Base-by-base conservation (phyloP, 768 basidiomycete species). In the Fomitopsis serialis region DNA sequence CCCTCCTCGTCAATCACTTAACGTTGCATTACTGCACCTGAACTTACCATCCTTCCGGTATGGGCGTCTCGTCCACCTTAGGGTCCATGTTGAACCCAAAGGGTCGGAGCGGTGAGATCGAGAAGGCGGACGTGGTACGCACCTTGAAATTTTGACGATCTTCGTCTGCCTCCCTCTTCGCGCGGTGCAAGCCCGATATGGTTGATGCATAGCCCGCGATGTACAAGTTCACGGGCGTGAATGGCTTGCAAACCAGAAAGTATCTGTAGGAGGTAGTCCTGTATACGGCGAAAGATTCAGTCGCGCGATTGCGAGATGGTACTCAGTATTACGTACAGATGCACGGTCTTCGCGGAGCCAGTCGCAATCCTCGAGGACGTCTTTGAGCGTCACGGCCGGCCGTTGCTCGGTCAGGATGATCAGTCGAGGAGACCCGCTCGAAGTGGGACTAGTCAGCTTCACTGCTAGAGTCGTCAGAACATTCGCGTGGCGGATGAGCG, bases 41-140 rank as follows among this genome's bases (percentile, higher is more conserved):
- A 70, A 76, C 61, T 69, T 64, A 70, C 87, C 87, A 69, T 69
- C 73, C 59, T 68, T 76, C 66, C 42, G 76, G 72, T 12, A 71
- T 61, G 25, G 45, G 59, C 23, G 62, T 59, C 23, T 67, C 65
- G 21, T 72, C 67, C 15, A 57, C 49, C 27, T 53, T 55, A 19
- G 54, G 40, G 17, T 61, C 55, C 2, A 64, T 68, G 59, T 12
- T 70, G 62, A 53, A 54, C 3, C 78, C 78, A 58, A 96, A 91
- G 0, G 85, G 60, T 97, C 92, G 2, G 94, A 96, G 17, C 84
- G 76, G 62, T 96, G 87, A 94, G 71, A 63, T 96, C 92, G 23
- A 85, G 72, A 29, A 98, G 74, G 0, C 79, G 79, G 5, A 82
- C 82, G 58, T 85, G 78, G 64, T 85, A 97, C 15, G 77, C 81